phyloP scores from a whole-genome alignment of 1,284 basidiomycete genomes.

The Microbotryomycetes sp. region DNA sequence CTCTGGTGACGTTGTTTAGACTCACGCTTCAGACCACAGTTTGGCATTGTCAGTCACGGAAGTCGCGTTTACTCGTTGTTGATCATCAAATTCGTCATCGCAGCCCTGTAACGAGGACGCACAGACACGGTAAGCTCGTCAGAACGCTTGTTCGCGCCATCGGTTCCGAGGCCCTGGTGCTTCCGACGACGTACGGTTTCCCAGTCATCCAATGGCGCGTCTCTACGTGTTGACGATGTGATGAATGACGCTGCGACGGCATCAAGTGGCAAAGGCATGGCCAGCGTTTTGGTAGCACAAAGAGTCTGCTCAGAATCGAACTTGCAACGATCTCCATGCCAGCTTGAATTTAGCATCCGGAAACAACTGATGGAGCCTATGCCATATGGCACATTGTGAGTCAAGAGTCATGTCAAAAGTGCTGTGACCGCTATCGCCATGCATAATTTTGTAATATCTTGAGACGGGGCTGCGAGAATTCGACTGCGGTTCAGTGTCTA shows the following conservation, averaged over 20 bases:
- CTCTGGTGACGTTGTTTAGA: neutral
- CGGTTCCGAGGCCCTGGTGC: neutral
- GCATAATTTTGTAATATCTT: too few relatives aligned
- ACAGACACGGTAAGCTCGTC: neutral
- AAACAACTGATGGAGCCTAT: too few relatives aligned
- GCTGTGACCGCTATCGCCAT: too few relatives aligned
- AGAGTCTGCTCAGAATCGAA: too few relatives aligned
- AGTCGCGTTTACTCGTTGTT: too few relatives aligned
- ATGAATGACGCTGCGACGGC: neutral
- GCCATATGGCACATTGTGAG: too few relatives aligned
- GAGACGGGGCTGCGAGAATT: too few relatives aligned
- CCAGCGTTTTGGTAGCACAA: too few relatives aligned
- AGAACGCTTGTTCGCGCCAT: neutral
- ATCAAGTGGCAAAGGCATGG: neutral
- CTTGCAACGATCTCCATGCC: too few relatives aligned
- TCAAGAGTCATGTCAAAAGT: too few relatives aligned
- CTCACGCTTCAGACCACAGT: slow-evolving; percentile 22
- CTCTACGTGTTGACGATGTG: neutral
- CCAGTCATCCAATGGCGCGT: slow-evolving; percentile 6
- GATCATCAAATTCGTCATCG: slow-evolving; percentile 7
- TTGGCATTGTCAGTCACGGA: slow-evolving; percentile 1
- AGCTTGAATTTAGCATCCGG: too few relatives aligned
- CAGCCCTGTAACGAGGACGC: neutral
- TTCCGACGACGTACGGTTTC: slow-evolving; percentile 1
- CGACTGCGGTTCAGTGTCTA: too few relatives aligned